Evolutionary conservation across 306 rosid species (phyloP).

Genomic region (Pterocarpus macrocarpus): DNA sequence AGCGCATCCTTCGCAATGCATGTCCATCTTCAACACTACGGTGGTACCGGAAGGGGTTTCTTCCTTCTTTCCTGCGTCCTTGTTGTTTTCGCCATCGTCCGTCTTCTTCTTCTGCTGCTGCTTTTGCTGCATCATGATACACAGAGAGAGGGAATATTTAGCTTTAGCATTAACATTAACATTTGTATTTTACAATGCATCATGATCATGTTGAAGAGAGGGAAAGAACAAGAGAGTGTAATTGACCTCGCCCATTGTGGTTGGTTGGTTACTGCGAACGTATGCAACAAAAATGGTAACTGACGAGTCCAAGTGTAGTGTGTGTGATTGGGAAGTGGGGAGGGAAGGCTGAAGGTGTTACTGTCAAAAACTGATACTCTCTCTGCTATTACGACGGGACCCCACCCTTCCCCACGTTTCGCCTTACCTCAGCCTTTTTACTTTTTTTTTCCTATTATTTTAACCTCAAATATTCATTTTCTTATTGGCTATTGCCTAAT

Average conservation of each 20-base stretch:
- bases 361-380: background rate
- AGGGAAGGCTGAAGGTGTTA: background rate
- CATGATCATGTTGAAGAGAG: rapidly evolving
- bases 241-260: constrained; percentile 30
- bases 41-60: constrained; percentile 44
- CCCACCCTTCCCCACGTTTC: background rate
- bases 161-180: no score
- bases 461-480: no score
- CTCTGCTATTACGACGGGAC: background rate
- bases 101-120: constrained; percentile 33
- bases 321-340: background rate
- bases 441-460: no score
- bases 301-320: background rate
- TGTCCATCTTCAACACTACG: constrained; percentile 62
- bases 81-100: constrained; percentile 15
- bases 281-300: background rate
- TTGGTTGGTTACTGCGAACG: background rate
- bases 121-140: constrained; percentile 11
- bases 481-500: no score
- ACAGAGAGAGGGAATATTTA: background rate
- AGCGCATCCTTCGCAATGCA: constrained; percentile 84
- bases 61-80: constrained; percentile 41
- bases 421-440: no score
- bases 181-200: background rate
- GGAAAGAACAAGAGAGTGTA: background rate